Evolutionary conservation across 345 rosid species (phyloP).

Genomic region (Melaleuca quinquenervia): DNA sequence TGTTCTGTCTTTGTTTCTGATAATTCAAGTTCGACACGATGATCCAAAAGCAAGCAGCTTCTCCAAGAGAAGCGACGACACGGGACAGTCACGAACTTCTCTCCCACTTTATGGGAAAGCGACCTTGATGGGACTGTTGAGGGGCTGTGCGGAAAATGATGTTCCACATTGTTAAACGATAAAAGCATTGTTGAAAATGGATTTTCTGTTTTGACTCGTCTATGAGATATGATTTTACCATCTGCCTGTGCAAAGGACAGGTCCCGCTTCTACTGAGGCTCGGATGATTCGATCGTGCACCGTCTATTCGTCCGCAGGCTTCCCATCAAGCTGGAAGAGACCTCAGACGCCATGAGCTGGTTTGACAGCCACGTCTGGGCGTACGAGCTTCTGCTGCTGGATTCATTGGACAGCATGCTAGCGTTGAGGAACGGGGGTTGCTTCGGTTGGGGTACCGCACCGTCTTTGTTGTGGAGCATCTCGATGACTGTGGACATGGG

Average conservation of each 20-base stretch:
- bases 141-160: background rate
- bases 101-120: background rate
- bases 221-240: background rate
- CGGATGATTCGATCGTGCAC: background rate
- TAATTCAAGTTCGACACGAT: background rate
- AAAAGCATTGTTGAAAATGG: too few relatives aligned
- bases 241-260: background rate
- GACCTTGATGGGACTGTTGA: background rate
- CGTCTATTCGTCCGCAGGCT: background rate
- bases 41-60: background rate
- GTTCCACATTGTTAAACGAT: too few relatives aligned
- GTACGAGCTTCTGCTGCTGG: constrained; percentile 3
- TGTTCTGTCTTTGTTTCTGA: background rate
- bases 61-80: background rate
- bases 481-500: constrained; percentile 40
- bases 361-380: background rate
- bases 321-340: background rate
- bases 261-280: background rate
- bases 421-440: constrained; percentile 84
- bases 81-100: background rate
- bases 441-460: constrained; percentile 30
- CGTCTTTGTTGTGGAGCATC: constrained; percentile 30
- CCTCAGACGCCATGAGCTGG: background rate
- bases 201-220: too few relatives aligned
- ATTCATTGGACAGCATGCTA: constrained; percentile 30